Conservation (phyloP, 2,329 filamentous ascomycete species). For the Fusarium musae region DNA sequence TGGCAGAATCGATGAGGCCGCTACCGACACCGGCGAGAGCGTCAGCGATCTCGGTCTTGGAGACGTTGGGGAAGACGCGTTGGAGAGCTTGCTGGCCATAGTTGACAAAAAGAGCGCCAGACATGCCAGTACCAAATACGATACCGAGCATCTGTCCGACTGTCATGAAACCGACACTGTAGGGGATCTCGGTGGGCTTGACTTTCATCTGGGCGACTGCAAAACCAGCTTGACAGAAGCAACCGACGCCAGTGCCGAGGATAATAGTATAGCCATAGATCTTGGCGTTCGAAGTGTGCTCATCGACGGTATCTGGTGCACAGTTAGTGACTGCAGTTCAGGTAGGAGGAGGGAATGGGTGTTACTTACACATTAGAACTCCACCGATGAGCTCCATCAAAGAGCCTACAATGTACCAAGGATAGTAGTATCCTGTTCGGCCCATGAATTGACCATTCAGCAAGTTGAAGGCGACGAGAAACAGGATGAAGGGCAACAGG, state of each 20-base stretch:
- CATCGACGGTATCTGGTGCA: not conserved
- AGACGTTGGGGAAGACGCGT: not conserved
- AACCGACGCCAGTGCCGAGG: not conserved
- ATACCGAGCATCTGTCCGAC: slow-evolving; percentile 20
- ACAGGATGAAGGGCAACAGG: slow-evolving; percentile 5
- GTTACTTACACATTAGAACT: slow-evolving; percentile 2
- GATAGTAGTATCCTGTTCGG: slow-evolving; percentile 11
- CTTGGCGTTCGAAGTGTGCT: not conserved
- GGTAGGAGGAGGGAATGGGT: accelerated
- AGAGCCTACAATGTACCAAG: slow-evolving; percentile 6
- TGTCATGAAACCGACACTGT: slow-evolving; percentile 22
- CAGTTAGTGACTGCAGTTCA: not conserved
- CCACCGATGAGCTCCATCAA: slow-evolving; percentile 1
- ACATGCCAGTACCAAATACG: slow-evolving; percentile 17
- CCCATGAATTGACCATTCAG: slow-evolving; percentile 15
- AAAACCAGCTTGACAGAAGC: slow-evolving; percentile 15
- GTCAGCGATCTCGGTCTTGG: slow-evolving; percentile 3
- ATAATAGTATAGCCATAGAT: slow-evolving; percentile 19
- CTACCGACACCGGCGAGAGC: slow-evolving; percentile 10
- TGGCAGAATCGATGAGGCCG: slow-evolving; percentile 3
- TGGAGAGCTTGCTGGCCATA: slow-evolving; percentile 12
- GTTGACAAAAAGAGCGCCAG: slow-evolving; percentile 4
- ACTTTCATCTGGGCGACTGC: slow-evolving; percentile 21
- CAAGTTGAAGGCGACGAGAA: slow-evolving; percentile 15
- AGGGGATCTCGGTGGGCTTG: not conserved